These are phyloP conservation scores for barley (Hordeum vulgare) DNA, from an alignment of 176 grass and related monocot genomes.

Conservation along the genomic window DNA sequence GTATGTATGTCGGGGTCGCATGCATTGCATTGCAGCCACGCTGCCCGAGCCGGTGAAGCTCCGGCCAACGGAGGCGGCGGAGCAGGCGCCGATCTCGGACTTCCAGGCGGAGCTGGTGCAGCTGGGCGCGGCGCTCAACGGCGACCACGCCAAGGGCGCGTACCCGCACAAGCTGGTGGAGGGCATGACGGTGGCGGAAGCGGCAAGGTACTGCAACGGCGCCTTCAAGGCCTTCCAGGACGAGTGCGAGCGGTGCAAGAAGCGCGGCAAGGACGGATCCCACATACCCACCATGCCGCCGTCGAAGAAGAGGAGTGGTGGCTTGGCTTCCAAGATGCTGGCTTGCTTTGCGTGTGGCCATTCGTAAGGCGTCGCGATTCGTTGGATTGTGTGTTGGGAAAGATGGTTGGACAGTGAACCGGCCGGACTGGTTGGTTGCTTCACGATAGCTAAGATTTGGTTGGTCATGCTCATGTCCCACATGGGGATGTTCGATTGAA, in stretches of 20 bases:
- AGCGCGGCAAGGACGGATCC: constrained; percentile 41
- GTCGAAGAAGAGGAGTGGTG: neutral
- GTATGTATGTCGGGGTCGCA: no score
- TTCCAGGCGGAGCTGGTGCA: constrained; percentile 80
- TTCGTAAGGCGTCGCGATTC: neutral
- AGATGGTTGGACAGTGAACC: neutral
- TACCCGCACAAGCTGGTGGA: constrained; percentile 65
- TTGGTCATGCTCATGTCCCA: no score
- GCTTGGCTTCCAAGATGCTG: constrained; percentile 31
- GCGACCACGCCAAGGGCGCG: constrained; percentile 38
- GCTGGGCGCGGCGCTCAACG: constrained; percentile 60
- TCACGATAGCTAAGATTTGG: neutral
- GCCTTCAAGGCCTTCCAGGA: constrained; percentile 40
- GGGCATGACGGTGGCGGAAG: constrained; percentile 64
- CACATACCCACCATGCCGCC: constrained; percentile 33
- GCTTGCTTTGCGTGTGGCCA: constrained; percentile 44
- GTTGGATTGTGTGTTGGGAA: neutral
- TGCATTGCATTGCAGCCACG: neutral
- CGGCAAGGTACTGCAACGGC: constrained; percentile 35
- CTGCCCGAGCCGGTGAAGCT: constrained; percentile 60
- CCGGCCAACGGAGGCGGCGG: constrained; percentile 31
- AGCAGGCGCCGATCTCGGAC: constrained; percentile 37
- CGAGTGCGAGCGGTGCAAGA: constrained; percentile 52
- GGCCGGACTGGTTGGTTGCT: neutral
- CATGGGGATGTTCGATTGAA: no score